Conservation (phyloP, 768 basidiomycete genomes). For the Multifurca ochricompacta region DNA sequence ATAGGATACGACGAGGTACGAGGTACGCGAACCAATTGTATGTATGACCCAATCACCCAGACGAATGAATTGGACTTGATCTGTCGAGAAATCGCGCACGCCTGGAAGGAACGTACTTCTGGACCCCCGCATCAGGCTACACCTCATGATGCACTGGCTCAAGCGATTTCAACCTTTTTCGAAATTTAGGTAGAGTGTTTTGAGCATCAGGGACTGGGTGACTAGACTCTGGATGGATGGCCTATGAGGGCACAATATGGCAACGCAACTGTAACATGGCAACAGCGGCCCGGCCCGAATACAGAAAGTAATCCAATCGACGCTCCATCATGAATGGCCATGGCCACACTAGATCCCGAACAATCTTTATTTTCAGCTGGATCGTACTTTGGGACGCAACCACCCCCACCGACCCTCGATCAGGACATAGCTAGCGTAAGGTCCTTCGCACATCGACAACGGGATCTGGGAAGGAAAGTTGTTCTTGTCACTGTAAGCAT, state of each 20-base stretch:
- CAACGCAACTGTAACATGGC: no score
- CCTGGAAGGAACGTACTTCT: conserved; percentile 45
- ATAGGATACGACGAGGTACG: conserved; percentile 54
- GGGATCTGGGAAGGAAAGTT: conserved; percentile 57
- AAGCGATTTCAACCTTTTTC: neutral
- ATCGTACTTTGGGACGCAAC: conserved; percentile 84
- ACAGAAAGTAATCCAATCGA: no score
- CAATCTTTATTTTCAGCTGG: conserved; percentile 64
- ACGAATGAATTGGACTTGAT: conserved; percentile 63
- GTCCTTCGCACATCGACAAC: conserved; percentile 65
- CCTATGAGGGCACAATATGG: no score
- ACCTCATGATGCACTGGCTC: neutral
- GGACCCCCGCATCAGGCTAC: conserved; percentile 21
- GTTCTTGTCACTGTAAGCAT: conserved; percentile 87
- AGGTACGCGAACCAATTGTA: neutral
- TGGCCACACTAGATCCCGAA: conserved; percentile 2
- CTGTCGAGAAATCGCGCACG: conserved; percentile 47
- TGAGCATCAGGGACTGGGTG: no score
- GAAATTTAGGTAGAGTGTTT: conserved; percentile 5
- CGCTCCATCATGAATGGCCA: conserved; percentile 8
- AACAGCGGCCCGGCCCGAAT: no score
- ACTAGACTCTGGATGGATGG: no score
- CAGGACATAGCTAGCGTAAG: conserved; percentile 56
- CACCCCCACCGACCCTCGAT: conserved; percentile 64
- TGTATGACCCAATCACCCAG: no score